Evolutionary conservation across 2,329 filamentous ascomycete genomes (phyloP), one percentile per base, ranked within the genome.

Genomic region (Sporothrix brasiliensis): DNA sequence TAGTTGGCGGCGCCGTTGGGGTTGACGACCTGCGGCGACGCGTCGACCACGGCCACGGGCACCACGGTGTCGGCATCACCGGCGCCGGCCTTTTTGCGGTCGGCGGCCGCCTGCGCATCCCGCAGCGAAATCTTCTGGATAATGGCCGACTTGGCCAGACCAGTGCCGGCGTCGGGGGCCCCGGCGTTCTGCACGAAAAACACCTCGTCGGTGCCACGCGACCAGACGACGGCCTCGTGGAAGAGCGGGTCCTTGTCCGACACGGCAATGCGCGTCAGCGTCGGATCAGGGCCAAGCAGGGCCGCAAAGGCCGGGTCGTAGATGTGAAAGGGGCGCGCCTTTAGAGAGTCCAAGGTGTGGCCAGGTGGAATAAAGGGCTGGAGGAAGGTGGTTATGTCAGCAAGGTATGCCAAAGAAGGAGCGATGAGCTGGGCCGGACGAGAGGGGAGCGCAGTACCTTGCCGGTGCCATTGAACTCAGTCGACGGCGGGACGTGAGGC

Each of bases 101-200:
- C 9, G 0, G 80, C 79, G 0, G 78, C 78, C 0, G 79, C 79
- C 66, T 82, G 81, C 13, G 79, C 77, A 24, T 85, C 79, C 0
- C 75, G 71, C 1, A 87, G 75, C 0, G 81, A 80, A 39, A 86
- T 84, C 77, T 86, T 87, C 58, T 82, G 79, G 41, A 86, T 80
- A 41, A 85, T 80, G 41, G 81, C 80, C 0, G 85, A 86, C 74
- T 85, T 86, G 67, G 82, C 80, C 0, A 86, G 76, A 0, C 84
- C 81, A 0, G 85, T 86, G 1, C 85, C 85, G 3, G 84, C 81
- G 9, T 78, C 82, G 0, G 72, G 73, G 0, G 80, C 78, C 0
- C 85, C 85, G 0, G 85, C 84, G 56, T 84, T 85, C 69, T 87
- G 84, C 0, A 82, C 83, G 53, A 87, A 87, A 73, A 87, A 86